Percentiles rank a stretch among this genome's conserved stretches.
Evolutionary conservation across 2,329 filamentous ascomycete species (phyloP).

Genomic region (Aspergillus thermomutatus): DNA sequence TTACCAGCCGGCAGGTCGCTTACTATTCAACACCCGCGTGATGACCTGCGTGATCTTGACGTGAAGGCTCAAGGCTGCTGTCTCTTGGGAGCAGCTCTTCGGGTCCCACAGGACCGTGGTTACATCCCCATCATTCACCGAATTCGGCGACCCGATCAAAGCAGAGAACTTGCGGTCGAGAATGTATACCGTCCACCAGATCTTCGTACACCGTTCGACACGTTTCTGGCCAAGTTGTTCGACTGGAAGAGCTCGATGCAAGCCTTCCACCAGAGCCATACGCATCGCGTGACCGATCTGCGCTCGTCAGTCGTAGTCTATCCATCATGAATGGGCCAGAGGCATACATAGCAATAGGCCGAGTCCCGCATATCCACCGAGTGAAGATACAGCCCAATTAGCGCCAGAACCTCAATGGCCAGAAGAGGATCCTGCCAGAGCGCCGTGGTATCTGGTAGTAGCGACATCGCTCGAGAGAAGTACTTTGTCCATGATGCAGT

Average conservation of each 20-base stretch:
- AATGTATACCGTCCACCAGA: conserved; percentile 57
- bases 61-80: conserved; percentile 37
- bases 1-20: conserved; percentile 5
- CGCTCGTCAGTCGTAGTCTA: not conserved
- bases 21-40: conserved; percentile 38
- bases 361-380: conserved; percentile 49
- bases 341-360: conserved; percentile 48
- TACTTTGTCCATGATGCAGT: conserved; percentile 44
- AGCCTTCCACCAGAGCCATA: conserved; percentile 50
- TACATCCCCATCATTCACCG: conserved; percentile 50
- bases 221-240: conserved; percentile 43
- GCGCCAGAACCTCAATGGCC: conserved; percentile 48
- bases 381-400: conserved; percentile 50
- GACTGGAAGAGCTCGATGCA: conserved; percentile 52
- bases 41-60: conserved; percentile 40
- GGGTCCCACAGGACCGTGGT: conserved; percentile 44
- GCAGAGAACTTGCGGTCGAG: conserved; percentile 55
- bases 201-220: conserved; percentile 49
- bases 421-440: conserved; percentile 41
- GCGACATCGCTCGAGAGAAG: conserved; percentile 42
- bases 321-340: not conserved
- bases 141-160: conserved; percentile 51
- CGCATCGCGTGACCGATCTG: conserved; percentile 56
- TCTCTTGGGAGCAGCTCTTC: conserved; percentile 29
- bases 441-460: conserved; percentile 39